These are phyloP conservation scores for Nannochloris sp. DNA, from an alignment of 139 green algal genomes.

Conservation along the genomic window DNA sequence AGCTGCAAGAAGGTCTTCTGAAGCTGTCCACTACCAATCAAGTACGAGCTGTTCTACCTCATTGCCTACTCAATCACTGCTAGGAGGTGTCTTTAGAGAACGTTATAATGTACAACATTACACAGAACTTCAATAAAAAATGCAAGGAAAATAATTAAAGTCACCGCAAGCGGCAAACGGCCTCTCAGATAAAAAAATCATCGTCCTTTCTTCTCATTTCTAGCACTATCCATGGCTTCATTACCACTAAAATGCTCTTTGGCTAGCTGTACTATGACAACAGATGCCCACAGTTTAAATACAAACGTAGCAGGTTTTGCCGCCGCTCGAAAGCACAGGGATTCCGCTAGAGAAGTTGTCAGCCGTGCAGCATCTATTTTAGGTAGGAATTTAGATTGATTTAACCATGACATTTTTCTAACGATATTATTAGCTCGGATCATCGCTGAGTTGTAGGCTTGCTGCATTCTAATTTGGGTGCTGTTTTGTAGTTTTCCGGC, in stretches of 20 bases:
- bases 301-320: conserved; percentile 39
- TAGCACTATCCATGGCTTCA: too few relatives aligned
- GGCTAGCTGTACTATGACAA: background rate
- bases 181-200: too few relatives aligned
- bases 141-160: too few relatives aligned
- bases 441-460: conserved; percentile 21
- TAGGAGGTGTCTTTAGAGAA: too few relatives aligned
- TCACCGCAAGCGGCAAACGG: too few relatives aligned
- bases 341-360: conserved; percentile 30
- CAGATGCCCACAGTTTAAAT: conserved; percentile 39
- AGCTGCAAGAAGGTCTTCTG: too few relatives aligned
- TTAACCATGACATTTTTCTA: conserved; percentile 36
- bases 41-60: too few relatives aligned
- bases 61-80: too few relatives aligned
- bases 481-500: background rate
- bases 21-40: too few relatives aligned
- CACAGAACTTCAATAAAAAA: too few relatives aligned
- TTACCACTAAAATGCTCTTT: background rate
- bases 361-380: conserved; percentile 14
- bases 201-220: too few relatives aligned
- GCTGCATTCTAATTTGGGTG: background rate
- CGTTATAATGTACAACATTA: too few relatives aligned
- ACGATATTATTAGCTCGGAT: conserved; percentile 60
- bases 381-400: background rate
- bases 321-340: conserved; percentile 18